A percentile compares a stretch with the other conserved stretches of the same genome.
Conservation (phyloP, 1,284 basidiomycete genomes). For the Ceratorhiza oryzae-sativae region DNA sequence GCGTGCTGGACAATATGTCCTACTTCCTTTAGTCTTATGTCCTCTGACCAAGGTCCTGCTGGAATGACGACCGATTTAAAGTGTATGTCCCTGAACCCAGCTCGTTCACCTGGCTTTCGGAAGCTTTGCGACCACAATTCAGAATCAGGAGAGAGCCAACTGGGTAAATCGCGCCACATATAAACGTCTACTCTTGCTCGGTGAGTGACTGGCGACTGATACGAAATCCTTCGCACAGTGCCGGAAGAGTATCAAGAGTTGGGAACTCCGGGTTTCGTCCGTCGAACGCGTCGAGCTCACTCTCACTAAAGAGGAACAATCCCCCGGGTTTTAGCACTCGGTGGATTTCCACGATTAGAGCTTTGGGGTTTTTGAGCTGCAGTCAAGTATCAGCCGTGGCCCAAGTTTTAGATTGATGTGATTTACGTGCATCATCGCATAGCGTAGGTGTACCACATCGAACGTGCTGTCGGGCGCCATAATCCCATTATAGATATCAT, state of each 20-base stretch:
- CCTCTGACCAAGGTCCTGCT: conserved; percentile 19
- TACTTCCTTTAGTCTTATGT: neutral
- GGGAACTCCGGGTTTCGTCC: conserved; percentile 1
- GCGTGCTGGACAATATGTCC: conserved; percentile 3
- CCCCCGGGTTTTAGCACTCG: conserved; percentile 15
- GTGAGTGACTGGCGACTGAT: conserved; percentile 10
- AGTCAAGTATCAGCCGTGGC: neutral
- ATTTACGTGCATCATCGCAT: conserved; percentile 10
- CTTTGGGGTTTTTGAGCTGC: conserved; percentile 3
- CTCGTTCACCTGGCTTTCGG: neutral
- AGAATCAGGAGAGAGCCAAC: conserved; percentile 12
- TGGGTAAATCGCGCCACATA: conserved; percentile 29
- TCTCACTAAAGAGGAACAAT: conserved; percentile 13
- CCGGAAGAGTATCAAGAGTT: neutral
- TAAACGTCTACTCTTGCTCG: conserved; percentile 22
- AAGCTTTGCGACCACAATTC: conserved; percentile 3
- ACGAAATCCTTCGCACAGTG: conserved; percentile 9
- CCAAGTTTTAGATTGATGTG: neutral
- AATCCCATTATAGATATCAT: conserved; percentile 17
- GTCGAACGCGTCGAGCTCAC: conserved; percentile 21
- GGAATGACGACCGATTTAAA: conserved; percentile 8
- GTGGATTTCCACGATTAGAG: neutral
- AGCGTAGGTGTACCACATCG: conserved; percentile 5
- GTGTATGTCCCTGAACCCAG: conserved; percentile 5
- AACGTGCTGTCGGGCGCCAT: neutral